These are phyloP conservation scores for Coriaria nepalensis DNA, from an alignment of 306 rosid genomes.

Conservation along the genomic window DNA sequence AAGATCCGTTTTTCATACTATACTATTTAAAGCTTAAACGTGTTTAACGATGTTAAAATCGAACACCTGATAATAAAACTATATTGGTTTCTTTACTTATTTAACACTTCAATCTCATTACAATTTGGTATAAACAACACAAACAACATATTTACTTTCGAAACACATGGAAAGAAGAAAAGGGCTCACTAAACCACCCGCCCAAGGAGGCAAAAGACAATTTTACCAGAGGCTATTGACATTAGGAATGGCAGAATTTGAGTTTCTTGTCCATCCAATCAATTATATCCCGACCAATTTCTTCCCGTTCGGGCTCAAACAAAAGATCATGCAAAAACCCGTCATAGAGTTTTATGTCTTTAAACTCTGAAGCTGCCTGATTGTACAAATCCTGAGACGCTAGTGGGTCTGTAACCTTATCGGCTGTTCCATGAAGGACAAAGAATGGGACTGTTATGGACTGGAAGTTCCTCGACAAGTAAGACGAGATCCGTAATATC, in stretches of 20 bases:
- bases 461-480: slow-evolving; percentile 52
- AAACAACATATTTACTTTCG: background rate
- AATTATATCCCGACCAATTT: slow-evolving; percentile 69
- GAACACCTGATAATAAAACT: too few relatives aligned
- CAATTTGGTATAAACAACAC: background rate
- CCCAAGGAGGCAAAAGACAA: background rate
- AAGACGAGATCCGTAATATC: slow-evolving; percentile 68
- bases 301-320: slow-evolving; percentile 89
- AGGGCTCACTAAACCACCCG: background rate
- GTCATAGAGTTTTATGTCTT: slow-evolving; percentile 84
- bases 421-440: slow-evolving; percentile 95
- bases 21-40: background rate
- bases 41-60: too few relatives aligned
- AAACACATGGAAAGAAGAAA: slow-evolving; percentile 4
- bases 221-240: slow-evolving; percentile 10
- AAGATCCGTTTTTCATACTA: background rate
- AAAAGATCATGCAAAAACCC: slow-evolving; percentile 91
- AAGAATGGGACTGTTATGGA: slow-evolving; percentile 82
- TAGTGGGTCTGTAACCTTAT: slow-evolving; percentile 83
- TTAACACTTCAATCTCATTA: too few relatives aligned
- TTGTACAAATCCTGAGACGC: slow-evolving; percentile 80
- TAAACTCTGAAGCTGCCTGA: slow-evolving; percentile 62
- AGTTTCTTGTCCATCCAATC: slow-evolving; percentile 76
- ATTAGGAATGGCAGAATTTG: slow-evolving; percentile 6
- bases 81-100: too few relatives aligned